These are phyloP conservation scores for Mortierella sp. DNA, from an alignment of 371 early-diverging fungal genomes.

Conservation along the genomic window DNA sequence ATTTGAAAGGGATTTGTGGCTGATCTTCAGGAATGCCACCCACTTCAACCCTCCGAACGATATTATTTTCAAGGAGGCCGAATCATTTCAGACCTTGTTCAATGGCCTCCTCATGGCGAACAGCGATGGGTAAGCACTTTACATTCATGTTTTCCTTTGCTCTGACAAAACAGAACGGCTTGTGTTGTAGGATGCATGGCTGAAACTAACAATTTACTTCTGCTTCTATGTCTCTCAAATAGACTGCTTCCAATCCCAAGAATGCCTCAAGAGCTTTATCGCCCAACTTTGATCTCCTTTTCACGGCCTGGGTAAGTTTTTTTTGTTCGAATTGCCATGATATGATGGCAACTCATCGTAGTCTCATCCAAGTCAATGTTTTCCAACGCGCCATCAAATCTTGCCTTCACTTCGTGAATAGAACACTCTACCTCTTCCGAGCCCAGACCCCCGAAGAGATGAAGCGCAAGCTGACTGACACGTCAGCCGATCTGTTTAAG, in stretches of 20 bases:
- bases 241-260: constrained; percentile 5
- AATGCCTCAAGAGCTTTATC: constrained; percentile 22
- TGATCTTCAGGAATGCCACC: constrained; percentile 64
- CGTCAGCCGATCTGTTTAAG: constrained; percentile 10
- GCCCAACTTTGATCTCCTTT: constrained; percentile 14
- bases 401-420: not conserved
- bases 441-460: constrained; percentile 16
- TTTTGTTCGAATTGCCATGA: too few relatives aligned
- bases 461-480: constrained; percentile 9
- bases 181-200: not conserved
- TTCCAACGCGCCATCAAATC: not conserved
- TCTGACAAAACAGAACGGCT: not conserved
- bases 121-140: constrained; percentile 7
- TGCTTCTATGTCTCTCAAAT: not conserved
- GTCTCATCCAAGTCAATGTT: not conserved
- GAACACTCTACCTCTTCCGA: constrained; percentile 23
- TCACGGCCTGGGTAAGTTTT: constrained; percentile 9
- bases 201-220: not conserved
- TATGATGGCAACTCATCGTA: not conserved
- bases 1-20: constrained; percentile 66
- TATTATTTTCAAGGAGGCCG: constrained; percentile 26
- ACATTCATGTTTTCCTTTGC: not conserved
- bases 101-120: not conserved
- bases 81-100: constrained; percentile 1
- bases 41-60: constrained; percentile 20